Evolutionary conservation across 2,329 filamentous ascomycete genomes (phyloP), one percentile per base, ranked within the genome.

Genomic region (Ophiostoma sp.): DNA sequence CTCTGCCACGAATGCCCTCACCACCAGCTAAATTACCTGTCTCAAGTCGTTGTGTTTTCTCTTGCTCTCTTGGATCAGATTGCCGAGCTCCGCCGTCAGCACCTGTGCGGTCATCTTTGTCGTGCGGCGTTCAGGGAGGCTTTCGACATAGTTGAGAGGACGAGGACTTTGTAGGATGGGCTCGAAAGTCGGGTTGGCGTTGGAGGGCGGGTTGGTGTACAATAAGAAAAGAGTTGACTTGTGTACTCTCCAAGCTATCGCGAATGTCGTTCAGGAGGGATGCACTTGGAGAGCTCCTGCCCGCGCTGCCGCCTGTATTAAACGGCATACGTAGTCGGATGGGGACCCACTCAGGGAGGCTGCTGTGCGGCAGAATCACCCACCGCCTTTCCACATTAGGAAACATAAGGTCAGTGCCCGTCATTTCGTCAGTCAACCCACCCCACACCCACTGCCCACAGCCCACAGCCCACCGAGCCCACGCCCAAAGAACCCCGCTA

Each of bases 61-160:
- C 84, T 97, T 98, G 81, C 95, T 96, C 85, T 99, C 96, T 82
- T 97, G 93, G 79, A 97, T 92, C 81, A 98, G 89, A 84, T 93
- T 97, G 79, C 92, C 89, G 81, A 98, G 89, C 88, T 98, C 95
- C 74, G 93, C 91, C 80, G 91, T 90, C 79, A 98, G 88, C 79
- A 97, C 91, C 88, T 97, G 93, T 79, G 94, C 92, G 82, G 94
- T 97, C 94, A 97, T 97, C 79, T 84, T 91, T 81, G 76, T 59
- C 71, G 36, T 50, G 66, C 55, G 22, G 33, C 17, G 74, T 61
- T 25, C 11, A 12, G 7, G 57, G 59, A 55, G 50, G 50, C 70
- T 59, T 11, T 75, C 75, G 71, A 75, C 74, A 77, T 77, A 72
- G 28, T 74, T 68, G 74, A 36, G 12, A 52, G 50, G 19, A 64